phyloP scores from a whole-genome alignment of 2,329 filamentous ascomycete genomes.

The Albifimbria verrucaria region DNA sequence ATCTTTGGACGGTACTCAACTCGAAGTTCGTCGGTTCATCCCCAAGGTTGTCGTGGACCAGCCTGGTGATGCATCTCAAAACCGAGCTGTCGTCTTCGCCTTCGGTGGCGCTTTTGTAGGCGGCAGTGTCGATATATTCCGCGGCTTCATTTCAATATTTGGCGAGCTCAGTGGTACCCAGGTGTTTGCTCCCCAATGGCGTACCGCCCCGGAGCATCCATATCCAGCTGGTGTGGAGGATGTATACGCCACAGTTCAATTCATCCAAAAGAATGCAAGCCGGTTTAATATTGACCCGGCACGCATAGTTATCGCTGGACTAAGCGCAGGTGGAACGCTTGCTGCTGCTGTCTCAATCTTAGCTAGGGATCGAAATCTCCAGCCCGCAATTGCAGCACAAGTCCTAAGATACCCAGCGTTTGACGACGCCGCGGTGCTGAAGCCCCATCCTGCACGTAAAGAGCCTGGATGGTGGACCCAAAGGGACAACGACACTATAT shows the following conservation, averaged over 20 bases:
- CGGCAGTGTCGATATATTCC: conserved; percentile 1
- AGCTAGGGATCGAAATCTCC: background rate
- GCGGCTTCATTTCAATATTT: background rate
- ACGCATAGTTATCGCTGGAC: background rate
- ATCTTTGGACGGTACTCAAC: background rate
- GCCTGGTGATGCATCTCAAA: background rate
- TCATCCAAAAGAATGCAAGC: background rate
- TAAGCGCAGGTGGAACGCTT: background rate
- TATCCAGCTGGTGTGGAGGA: background rate
- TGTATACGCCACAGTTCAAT: background rate
- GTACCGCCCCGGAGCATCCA: background rate
- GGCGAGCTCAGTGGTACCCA: background rate
- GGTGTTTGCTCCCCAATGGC: background rate
- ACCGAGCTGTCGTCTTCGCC: background rate
- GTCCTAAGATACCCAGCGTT: background rate
- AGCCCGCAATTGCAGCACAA: background rate
- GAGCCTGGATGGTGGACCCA: background rate
- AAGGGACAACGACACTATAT: background rate
- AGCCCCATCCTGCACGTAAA: background rate
- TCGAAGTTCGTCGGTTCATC: background rate
- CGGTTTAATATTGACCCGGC: background rate
- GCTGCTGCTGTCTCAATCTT: background rate
- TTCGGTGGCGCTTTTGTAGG: conserved; percentile 1
- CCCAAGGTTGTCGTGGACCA: background rate
- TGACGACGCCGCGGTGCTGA: background rate